Evolutionary conservation across 345 rosid genomes (phyloP).

Genomic region (Linum tenue): DNA sequence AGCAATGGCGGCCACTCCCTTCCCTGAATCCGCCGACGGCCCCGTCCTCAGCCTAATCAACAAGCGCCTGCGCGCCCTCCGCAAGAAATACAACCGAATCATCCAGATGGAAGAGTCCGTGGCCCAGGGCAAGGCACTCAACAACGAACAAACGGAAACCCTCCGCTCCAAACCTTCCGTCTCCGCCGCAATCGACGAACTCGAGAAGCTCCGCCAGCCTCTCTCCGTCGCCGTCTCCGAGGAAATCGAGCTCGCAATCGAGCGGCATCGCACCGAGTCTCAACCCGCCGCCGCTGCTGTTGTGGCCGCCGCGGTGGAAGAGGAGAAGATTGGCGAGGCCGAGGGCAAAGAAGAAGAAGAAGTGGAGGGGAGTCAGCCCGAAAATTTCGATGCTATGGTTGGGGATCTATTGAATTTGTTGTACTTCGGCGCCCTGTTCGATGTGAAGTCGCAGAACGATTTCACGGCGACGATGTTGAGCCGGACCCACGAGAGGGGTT

Average conservation of each 20-base stretch:
- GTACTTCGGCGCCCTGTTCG: slow-evolving; percentile 75
- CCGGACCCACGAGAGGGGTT: slow-evolving; percentile 77
- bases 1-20: slow-evolving; percentile 24
- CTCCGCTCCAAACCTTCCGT: slow-evolving; percentile 74
- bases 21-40: slow-evolving; percentile 47
- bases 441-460: slow-evolving; percentile 73
- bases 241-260: slow-evolving; percentile 45
- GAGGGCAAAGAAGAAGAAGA: slow-evolving; percentile 3
- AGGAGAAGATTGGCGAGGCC: background rate
- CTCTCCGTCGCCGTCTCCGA: slow-evolving; percentile 59
- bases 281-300: background rate
- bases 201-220: slow-evolving; percentile 73
- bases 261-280: slow-evolving; percentile 3
- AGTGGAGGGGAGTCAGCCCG: background rate
- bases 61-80: slow-evolving; percentile 90
- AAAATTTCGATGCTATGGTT: slow-evolving; percentile 10
- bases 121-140: slow-evolving; percentile 67
- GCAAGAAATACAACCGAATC: slow-evolving; percentile 77
- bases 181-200: slow-evolving; percentile 61
- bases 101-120: slow-evolving; percentile 70
- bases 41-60: slow-evolving; percentile 72
- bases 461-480: slow-evolving; percentile 68
- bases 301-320: background rate
- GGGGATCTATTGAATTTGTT: slow-evolving; percentile 70
- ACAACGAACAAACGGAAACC: slow-evolving; percentile 80